A percentile compares a stretch with the other conserved stretches of the same genome.
These are phyloP conservation scores for Cardamine chenopodiifolia DNA, from an alignment of 345 rosid species.

Conservation along the genomic window DNA sequence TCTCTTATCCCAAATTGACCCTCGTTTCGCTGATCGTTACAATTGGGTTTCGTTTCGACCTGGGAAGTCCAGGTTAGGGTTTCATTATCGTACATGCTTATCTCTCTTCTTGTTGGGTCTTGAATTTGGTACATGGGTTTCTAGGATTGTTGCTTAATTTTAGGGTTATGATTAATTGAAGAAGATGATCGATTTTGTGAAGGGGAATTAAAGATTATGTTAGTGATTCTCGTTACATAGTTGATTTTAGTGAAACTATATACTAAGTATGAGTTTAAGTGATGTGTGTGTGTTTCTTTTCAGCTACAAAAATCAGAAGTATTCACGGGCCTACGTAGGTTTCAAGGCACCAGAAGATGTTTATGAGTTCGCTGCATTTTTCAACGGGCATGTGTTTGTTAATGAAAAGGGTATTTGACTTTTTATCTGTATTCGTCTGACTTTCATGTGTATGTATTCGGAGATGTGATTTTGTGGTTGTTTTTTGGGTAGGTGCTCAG, in stretches of 20 bases:
- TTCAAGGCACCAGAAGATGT: slow-evolving; percentile 71
- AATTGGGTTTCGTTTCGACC: slow-evolving; percentile 60
- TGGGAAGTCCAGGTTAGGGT: slow-evolving; percentile 57
- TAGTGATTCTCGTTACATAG: background rate
- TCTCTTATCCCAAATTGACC: slow-evolving; percentile 59
- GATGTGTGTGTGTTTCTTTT: slow-evolving; percentile 24
- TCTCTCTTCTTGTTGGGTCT: background rate
- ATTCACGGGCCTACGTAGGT: slow-evolving; percentile 61
- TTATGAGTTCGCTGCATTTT: slow-evolving; percentile 65
- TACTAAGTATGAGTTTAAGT: slow-evolving; percentile 9
- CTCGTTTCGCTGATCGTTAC: slow-evolving; percentile 60
- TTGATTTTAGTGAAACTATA: slow-evolving; percentile 1
- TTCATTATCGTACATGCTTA: too few species aligned
- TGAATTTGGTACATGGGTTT: slow-evolving; percentile 9
- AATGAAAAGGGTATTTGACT: slow-evolving; percentile 66
- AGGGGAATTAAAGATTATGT: background rate
- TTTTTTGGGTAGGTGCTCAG: slow-evolving; percentile 51
- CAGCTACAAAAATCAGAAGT: slow-evolving; percentile 62
- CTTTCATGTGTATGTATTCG: background rate
- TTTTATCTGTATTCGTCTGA: background rate
- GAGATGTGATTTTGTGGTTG: slow-evolving; percentile 30
- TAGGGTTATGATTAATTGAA: slow-evolving; percentile 20
- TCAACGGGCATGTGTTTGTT: slow-evolving; percentile 72
- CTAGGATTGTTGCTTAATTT: slow-evolving; percentile 20
- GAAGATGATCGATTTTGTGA: slow-evolving; percentile 6